Percentiles rank a stretch among this genome's conserved stretches.
These are phyloP conservation scores for Lasiosphaeriaceae sp. DNA, from an alignment of 495 filamentous ascomycete species.

Conservation along the genomic window DNA sequence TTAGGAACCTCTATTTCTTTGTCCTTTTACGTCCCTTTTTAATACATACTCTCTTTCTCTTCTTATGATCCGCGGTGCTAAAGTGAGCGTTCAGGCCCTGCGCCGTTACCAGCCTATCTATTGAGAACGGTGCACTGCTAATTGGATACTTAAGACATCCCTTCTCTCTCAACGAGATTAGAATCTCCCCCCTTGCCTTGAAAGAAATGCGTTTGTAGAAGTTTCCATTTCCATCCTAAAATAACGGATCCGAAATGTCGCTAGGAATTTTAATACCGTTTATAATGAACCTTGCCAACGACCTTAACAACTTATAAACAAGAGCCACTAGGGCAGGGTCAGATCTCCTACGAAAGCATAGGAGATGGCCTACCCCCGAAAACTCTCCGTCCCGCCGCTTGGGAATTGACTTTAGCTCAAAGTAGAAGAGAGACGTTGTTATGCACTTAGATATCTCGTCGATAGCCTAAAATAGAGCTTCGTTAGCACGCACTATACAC, in stretches of 20 bases:
- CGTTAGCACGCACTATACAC: neutral
- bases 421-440: neutral
- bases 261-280: neutral
- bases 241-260: neutral
- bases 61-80: neutral
- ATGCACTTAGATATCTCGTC: neutral
- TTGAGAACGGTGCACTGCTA: neutral
- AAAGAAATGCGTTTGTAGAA: neutral
- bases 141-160: neutral
- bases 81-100: neutral
- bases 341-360: neutral
- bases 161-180: neutral
- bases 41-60: neutral
- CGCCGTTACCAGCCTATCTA: neutral
- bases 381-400: neutral
- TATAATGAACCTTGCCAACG: neutral
- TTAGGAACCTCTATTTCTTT: neutral
- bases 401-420: neutral
- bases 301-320: neutral
- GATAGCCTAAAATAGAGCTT: neutral
- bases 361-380: neutral
- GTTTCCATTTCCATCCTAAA: neutral
- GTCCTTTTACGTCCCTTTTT: neutral
- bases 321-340: neutral
- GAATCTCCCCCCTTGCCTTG: neutral